Evolutionary conservation across 2,329 filamentous ascomycete genomes (phyloP).

Genomic region (Zalaria sp.): DNA sequence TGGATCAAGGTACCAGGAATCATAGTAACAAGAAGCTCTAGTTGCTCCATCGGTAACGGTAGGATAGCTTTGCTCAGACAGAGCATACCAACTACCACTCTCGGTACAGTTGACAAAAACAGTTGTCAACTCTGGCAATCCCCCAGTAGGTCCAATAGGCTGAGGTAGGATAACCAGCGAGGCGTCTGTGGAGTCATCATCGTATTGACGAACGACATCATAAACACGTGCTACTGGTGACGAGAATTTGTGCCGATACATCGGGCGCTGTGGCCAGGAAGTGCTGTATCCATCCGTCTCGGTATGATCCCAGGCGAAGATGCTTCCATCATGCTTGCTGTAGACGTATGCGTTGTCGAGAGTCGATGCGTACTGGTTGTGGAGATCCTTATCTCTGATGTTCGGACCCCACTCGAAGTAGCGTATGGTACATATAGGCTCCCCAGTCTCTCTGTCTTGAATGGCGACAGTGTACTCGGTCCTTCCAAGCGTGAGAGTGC

Average conservation of each 20-base stretch:
- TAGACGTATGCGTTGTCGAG: slow-evolving; percentile 85
- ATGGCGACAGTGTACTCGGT: slow-evolving; percentile 87
- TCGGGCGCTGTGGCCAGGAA: slow-evolving; percentile 5
- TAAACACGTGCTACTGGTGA: slow-evolving; percentile 79
- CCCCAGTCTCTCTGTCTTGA: slow-evolving; percentile 56
- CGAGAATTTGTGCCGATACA: slow-evolving; percentile 17
- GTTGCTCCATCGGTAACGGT: slow-evolving; percentile 60
- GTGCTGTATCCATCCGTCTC: slow-evolving; percentile 20
- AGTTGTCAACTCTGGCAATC: slow-evolving; percentile 15
- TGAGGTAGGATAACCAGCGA: slow-evolving; percentile 79
- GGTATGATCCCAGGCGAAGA: slow-evolving; percentile 66
- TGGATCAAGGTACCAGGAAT: not conserved
- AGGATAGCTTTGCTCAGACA: slow-evolving; percentile 78
- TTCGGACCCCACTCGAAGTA: slow-evolving; percentile 95
- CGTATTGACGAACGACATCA: slow-evolving; percentile 65
- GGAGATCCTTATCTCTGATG: slow-evolving; percentile 75
- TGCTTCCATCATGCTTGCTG: slow-evolving; percentile 68
- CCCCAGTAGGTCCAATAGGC: slow-evolving; percentile 46
- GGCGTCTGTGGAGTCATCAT: slow-evolving; percentile 49
- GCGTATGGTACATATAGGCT: slow-evolving; percentile 72
- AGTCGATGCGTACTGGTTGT: slow-evolving; percentile 64
- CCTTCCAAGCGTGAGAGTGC: slow-evolving; percentile 69
- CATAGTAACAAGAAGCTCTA: slow-evolving; percentile 41
- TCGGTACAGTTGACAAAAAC: slow-evolving; percentile 80
- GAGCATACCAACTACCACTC: slow-evolving; percentile 81